phyloP scores from a whole-genome alignment of 2,329 filamentous ascomycete genomes.

The Escovopsis weberi region DNA sequence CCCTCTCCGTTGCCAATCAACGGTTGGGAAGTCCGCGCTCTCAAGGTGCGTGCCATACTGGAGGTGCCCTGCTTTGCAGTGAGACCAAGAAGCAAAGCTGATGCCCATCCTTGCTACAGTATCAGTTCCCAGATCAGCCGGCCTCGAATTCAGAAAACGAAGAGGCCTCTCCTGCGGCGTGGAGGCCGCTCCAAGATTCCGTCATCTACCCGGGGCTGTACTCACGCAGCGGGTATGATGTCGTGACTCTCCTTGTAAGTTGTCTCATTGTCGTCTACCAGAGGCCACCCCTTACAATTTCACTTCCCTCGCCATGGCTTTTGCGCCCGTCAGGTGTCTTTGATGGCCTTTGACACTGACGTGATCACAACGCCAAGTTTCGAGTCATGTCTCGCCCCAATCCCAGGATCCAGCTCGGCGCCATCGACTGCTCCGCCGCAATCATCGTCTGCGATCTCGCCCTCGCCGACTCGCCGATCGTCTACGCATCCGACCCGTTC shows the following conservation, averaged over 20 bases:
- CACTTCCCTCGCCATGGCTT: too few relatives aligned
- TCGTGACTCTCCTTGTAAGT: conserved; percentile 40
- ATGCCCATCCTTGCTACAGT: conserved; percentile 5
- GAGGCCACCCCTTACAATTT: too few relatives aligned
- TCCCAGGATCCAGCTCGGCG: conserved; percentile 64
- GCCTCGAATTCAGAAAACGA: background rate
- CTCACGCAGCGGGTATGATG: conserved; percentile 37
- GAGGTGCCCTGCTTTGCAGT: background rate
- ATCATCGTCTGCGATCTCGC: conserved; percentile 70
- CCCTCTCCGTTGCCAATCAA: conserved; percentile 14
- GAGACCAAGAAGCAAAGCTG: background rate
- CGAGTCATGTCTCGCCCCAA: conserved; percentile 56
- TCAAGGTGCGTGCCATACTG: conserved; percentile 16
- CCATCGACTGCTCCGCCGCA: conserved; percentile 72
- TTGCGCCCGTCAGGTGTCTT: background rate
- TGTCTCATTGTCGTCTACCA: background rate
- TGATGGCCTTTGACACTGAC: background rate
- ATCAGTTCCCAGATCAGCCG: conserved; percentile 7
- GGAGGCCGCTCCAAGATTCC: conserved; percentile 24
- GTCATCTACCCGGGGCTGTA: conserved; percentile 44
- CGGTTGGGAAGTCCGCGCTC: conserved; percentile 20
- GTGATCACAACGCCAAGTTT: conserved; percentile 18
- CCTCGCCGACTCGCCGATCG: conserved; percentile 60
- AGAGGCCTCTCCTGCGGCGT: conserved; percentile 2
- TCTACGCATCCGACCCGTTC: conserved; percentile 76